Conservation (phyloP, 495 filamentous ascomycete species). For the Pyronema omphalodes region DNA sequence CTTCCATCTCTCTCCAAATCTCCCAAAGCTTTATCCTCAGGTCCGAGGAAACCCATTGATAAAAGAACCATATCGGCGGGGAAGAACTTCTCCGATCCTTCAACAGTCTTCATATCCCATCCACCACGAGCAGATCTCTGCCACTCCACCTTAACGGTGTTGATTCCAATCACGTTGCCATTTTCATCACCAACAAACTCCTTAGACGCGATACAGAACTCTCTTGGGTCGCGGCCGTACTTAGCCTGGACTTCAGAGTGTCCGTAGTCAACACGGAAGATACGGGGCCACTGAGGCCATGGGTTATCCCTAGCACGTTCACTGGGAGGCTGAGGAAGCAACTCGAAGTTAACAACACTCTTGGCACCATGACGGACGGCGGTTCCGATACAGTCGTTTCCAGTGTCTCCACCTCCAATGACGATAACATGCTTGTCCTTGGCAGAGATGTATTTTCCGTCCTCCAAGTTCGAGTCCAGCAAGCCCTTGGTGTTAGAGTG, state of each 20-base stretch:
- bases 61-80: slow-evolving; percentile 89
- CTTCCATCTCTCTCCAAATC: slow-evolving; percentile 81
- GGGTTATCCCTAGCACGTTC: slow-evolving; percentile 94
- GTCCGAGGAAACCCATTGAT: slow-evolving; percentile 97
- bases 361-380: slow-evolving; percentile 95
- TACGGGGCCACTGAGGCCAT: slow-evolving; percentile 98
- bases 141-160: slow-evolving; percentile 95
- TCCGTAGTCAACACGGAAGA: slow-evolving; percentile 96
- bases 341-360: slow-evolving; percentile 92
- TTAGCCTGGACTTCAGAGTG: slow-evolving; percentile 95
- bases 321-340: slow-evolving; percentile 83
- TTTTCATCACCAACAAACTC: slow-evolving; percentile 88
- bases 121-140: slow-evolving; percentile 75
- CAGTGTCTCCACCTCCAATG: slow-evolving; percentile 96
- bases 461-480: slow-evolving; percentile 74
- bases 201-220: slow-evolving; percentile 98
- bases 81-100: slow-evolving; percentile 92
- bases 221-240: slow-evolving; percentile 90
- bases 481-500: slow-evolving; percentile 98
- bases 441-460: slow-evolving; percentile 84
- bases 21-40: slow-evolving; percentile 76
- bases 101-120: slow-evolving; percentile 98
- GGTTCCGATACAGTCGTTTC: slow-evolving; percentile 98
- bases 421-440: slow-evolving; percentile 95
- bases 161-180: slow-evolving; percentile 88